phyloP scores from a whole-genome alignment of 257 asterid species.

The Scutellaria minor region DNA sequence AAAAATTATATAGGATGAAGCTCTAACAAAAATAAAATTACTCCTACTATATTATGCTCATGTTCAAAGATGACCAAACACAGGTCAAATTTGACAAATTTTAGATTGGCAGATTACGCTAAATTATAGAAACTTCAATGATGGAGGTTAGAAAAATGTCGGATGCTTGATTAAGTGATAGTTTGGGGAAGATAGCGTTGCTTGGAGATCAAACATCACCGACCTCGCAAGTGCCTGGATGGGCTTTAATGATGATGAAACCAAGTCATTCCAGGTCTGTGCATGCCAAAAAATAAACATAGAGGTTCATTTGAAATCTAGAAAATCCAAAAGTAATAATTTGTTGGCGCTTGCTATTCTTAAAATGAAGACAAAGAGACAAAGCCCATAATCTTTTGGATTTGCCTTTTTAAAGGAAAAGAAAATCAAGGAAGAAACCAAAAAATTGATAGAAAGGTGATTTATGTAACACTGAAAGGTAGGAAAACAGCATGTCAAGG shows the following conservation, averaged over 20 bases:
- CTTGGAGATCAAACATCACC: no score
- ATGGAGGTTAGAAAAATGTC: not conserved
- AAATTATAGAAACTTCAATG: not conserved
- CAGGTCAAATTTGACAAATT: not conserved
- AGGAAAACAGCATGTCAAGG: no score
- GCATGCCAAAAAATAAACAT: no score
- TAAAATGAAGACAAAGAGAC: not conserved
- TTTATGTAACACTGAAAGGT: no score
- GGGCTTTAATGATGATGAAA: no score
- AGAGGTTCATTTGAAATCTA: not conserved
- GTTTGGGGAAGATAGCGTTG: not conserved
- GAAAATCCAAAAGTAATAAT: not conserved
- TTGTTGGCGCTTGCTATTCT: not conserved
- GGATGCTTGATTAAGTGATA: not conserved
- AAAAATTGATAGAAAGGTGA: no score
- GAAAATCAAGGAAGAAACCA: not conserved
- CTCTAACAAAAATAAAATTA: not conserved
- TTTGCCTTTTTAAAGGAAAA: no score
- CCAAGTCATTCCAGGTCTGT: no score
- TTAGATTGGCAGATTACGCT: not conserved
- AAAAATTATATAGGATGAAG: not conserved
- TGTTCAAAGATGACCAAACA: not conserved
- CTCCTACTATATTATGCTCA: not conserved
- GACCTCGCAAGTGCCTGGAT: no score
- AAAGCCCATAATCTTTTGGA: constrained; percentile 11